Conservation (phyloP, 2,329 filamentous ascomycete genomes). For the Claviceps humidiphila region DNA sequence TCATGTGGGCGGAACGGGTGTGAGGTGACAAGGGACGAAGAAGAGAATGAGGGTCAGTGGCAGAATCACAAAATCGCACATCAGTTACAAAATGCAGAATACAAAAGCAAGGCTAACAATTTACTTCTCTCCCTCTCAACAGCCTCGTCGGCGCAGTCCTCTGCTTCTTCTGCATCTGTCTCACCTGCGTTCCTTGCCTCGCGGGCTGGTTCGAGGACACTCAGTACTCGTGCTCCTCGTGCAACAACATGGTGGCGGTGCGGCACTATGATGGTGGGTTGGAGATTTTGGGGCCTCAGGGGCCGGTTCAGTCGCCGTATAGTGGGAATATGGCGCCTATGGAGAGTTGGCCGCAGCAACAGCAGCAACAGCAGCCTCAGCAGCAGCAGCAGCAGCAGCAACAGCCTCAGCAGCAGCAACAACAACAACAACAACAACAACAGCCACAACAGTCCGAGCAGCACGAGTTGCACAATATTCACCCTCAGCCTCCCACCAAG, state of each 20-base stretch:
- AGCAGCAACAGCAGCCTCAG: conserved; percentile 1
- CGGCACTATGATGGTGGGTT: conserved; percentile 10
- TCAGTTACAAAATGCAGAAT: not conserved
- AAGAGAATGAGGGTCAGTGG: not conserved
- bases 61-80: too few relatives aligned
- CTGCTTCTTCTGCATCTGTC: conserved; percentile 19
- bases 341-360: not conserved
- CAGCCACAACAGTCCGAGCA: not conserved
- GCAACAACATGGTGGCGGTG: conserved; percentile 17
- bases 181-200: conserved; percentile 19
- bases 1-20: too few relatives aligned
- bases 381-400: not conserved
- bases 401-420: not conserved
- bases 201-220: conserved; percentile 20
- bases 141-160: conserved; percentile 17
- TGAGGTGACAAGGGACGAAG: not conserved
- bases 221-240: conserved; percentile 17
- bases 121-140: not conserved
- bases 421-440: not conserved
- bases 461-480: conserved; percentile 2
- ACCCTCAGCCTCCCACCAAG: not conserved
- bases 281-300: conserved; percentile 11
- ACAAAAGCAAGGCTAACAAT: not conserved
- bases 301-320: conserved; percentile 8
- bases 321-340: conserved; percentile 4